Conservation (phyloP, 108 stramenopile genomes). For the Poteriospumella lacustris region DNA sequence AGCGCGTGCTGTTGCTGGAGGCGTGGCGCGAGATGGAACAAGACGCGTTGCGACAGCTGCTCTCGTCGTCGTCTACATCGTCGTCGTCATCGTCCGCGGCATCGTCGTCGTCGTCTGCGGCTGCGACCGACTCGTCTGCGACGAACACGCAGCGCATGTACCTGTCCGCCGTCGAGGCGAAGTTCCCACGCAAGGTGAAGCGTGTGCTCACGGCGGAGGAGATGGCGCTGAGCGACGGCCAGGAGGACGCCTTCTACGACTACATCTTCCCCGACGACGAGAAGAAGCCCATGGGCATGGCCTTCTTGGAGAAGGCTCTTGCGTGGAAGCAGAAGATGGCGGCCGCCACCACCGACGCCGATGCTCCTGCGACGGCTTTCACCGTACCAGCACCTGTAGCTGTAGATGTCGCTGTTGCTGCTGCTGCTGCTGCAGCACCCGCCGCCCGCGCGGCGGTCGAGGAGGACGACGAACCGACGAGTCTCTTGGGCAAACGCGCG, state of each 20-base stretch:
- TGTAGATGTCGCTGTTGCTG: no score
- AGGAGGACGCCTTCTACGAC: slow-evolving; percentile 95
- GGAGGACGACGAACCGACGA: no score
- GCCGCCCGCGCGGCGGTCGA: not conserved
- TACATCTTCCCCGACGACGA: slow-evolving; percentile 96
- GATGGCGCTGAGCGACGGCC: slow-evolving; percentile 47
- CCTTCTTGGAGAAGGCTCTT: not conserved
- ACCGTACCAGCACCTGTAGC: no score
- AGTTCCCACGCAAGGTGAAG: slow-evolving; percentile 68
- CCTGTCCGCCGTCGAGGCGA: slow-evolving; percentile 84
- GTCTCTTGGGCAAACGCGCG: no score
- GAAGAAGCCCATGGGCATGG: slow-evolving; percentile 45
- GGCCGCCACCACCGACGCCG: not conserved
- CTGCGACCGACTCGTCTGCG: slow-evolving; percentile 60
- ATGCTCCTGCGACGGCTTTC: not conserved
- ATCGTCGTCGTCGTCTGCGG: no score
- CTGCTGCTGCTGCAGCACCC: not conserved
- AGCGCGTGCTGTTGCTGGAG: slow-evolving; percentile 84
- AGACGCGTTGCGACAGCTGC: slow-evolving; percentile 32
- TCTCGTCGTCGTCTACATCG: slow-evolving; percentile 18
- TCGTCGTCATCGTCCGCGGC: no score
- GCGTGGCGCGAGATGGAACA: slow-evolving; percentile 90
- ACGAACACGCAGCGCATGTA: slow-evolving; percentile 70
- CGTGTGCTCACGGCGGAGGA: slow-evolving; percentile 71
- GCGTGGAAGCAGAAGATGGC: not conserved